phyloP scores from a whole-genome alignment of 768 basidiomycete species.

The Suillus lakei region DNA sequence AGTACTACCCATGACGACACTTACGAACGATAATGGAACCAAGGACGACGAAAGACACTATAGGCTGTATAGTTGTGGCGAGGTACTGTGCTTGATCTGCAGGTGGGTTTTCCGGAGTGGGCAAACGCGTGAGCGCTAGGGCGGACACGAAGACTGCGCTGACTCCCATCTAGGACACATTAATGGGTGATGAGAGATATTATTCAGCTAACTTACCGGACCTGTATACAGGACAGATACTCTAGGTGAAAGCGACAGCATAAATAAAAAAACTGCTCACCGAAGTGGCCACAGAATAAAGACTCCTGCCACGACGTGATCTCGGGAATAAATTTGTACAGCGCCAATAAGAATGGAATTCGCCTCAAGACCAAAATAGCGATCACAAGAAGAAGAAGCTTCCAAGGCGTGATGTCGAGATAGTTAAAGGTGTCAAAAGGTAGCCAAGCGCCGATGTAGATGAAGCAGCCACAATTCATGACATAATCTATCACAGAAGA shows the following conservation, averaged over 20 bases:
- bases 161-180: slow-evolving; percentile 76
- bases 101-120: slow-evolving; percentile 62
- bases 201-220: slow-evolving; percentile 46
- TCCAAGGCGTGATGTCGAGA: slow-evolving; percentile 66
- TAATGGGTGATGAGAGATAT: background rate
- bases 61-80: slow-evolving; percentile 72
- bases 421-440: slow-evolving; percentile 64
- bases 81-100: slow-evolving; percentile 72
- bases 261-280: slow-evolving; percentile 37
- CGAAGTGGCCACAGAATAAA: slow-evolving; percentile 91
- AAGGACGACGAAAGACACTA: slow-evolving; percentile 88
- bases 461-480: slow-evolving; percentile 78
- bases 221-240: slow-evolving; percentile 37
- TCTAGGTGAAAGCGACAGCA: background rate
- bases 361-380: slow-evolving; percentile 76
- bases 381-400: slow-evolving; percentile 69
- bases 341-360: slow-evolving; percentile 74
- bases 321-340: slow-evolving; percentile 89
- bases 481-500: slow-evolving; percentile 90
- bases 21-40: slow-evolving; percentile 83
- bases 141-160: slow-evolving; percentile 89
- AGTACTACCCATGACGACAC: slow-evolving; percentile 26
- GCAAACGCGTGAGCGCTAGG: slow-evolving; percentile 66
- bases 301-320: slow-evolving; percentile 86
- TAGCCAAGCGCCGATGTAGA: slow-evolving; percentile 89